These are phyloP conservation scores for Lactarius trivialis DNA, from an alignment of 768 basidiomycete genomes.

Conservation along the genomic window DNA sequence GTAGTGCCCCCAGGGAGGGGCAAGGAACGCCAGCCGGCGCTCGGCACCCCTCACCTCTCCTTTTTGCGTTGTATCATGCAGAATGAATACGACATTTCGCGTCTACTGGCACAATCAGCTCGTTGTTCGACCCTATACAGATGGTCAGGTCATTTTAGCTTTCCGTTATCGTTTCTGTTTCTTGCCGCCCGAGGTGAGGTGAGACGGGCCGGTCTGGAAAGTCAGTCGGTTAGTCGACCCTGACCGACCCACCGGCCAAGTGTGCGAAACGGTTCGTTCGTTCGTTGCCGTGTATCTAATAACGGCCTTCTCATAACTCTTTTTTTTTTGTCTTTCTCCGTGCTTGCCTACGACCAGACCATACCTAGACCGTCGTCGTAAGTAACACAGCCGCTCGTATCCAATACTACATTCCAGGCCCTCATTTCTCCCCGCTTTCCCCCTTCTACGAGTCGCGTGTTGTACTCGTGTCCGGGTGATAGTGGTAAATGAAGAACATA, in stretches of 20 bases:
- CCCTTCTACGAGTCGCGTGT: slow-evolving; percentile 9
- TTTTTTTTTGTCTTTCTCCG: slow-evolving; percentile 1
- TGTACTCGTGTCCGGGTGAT: slow-evolving; percentile 10
- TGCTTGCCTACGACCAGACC: slow-evolving; percentile 9
- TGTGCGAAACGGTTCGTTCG: slow-evolving; percentile 16
- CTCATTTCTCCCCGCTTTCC: background rate
- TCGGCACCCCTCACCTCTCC: background rate
- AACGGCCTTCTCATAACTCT: slow-evolving; percentile 1
- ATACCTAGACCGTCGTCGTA: slow-evolving; percentile 6
- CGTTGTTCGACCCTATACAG: background rate
- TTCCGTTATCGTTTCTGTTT: background rate
- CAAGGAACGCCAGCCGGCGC: background rate
- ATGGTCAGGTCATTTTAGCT: background rate
- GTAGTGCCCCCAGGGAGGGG: background rate
- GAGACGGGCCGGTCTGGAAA: background rate
- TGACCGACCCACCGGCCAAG: background rate
- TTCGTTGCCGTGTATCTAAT: slow-evolving; percentile 6
- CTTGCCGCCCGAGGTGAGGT: background rate
- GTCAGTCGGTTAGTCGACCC: background rate
- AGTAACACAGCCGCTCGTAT: background rate
- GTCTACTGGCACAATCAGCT: background rate
- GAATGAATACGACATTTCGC: background rate
- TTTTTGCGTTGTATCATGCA: background rate
- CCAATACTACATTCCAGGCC: slow-evolving; percentile 5
- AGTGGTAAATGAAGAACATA: slow-evolving; percentile 6